Base-by-base conservation (phyloP, 768 basidiomycete species). In the Asterophora lycoperdoides region DNA sequence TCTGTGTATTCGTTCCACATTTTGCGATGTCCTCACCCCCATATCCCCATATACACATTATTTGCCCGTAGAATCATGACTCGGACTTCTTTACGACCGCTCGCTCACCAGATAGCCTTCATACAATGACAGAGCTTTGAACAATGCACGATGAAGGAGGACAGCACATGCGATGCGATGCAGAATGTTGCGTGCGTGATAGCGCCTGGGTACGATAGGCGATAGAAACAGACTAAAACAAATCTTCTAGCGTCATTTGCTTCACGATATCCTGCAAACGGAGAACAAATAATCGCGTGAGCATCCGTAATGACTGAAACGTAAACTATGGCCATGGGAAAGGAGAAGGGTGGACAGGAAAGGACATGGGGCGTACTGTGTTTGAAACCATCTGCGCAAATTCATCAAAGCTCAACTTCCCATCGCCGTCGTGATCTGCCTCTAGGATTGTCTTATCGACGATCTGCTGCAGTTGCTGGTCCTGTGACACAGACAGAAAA, bases 381-480 rank as follows among this genome's bases (percentile, higher is more conserved):
- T 93, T 95, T 23, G 93, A 90, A 20, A 99, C 96, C 84, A 98
- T 97, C 60, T 81, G 78, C 1, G 93, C 83, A 67, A 99, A 99
- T 69, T 98, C 96, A 48, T 96, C 93, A 58, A 99, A 99, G 68
- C 82, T 91, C 52, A 99, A 78, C 68, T 94, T 98, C 20, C 96
- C 96, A 64, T 99, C 96, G 2, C 90, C 93, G 62, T 99, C 94
- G 65, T 91, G 88, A 64, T 99, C 96, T 9, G 94, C 96, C 70
- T 99, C 96, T 93, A 99, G 93, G 65, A 99, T 99, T 8, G 96
- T 98, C 75, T 99, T 99, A 69, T 99, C 96, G 14, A 99, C 96
- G 51, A 99, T 99, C 66, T 98, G 96, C 68, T 99, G 96, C 51
- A 99, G 72, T 73, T 98, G 96, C 64, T 95, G 90, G 65, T 99